phyloP scores from a whole-genome alignment of 208 protist species.

The Crithidia acanthocephali region DNA sequence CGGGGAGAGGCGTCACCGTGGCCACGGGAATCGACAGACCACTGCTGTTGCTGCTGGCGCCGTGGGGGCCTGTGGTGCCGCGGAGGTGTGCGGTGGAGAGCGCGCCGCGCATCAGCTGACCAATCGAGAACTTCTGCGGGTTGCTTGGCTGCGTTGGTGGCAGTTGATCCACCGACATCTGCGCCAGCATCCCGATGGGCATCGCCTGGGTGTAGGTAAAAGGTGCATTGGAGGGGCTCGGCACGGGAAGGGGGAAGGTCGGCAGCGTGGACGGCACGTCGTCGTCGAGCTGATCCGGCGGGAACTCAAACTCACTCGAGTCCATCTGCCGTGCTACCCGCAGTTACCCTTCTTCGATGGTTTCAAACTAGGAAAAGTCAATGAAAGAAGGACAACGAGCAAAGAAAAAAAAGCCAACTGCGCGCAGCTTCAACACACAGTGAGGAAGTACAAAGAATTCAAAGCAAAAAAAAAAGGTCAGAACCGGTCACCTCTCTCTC shows the following conservation, averaged over 20 bases:
- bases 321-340: no score
- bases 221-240: conserved; percentile 4
- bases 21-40: not conserved
- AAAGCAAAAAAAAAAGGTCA: no score
- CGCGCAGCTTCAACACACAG: no score
- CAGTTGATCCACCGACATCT: conserved; percentile 74
- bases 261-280: conserved; percentile 26
- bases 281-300: conserved; percentile 58
- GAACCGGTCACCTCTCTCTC: no score
- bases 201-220: conserved; percentile 21
- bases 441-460: no score
- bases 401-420: no score
- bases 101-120: conserved; percentile 55
- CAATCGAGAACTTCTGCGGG: conserved; percentile 58
- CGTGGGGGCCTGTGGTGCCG: not conserved
- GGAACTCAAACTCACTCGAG: conserved; percentile 86
- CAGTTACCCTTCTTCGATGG: no score
- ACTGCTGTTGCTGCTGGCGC: not conserved
- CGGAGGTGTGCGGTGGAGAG: conserved; percentile 30
- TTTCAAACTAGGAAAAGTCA: no score
- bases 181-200: conserved; percentile 52
- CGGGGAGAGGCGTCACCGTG: conserved; percentile 20
- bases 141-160: conserved; percentile 65
- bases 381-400: no score
- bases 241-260: conserved; percentile 7